Evolutionary conservation across 495 filamentous ascomycete species (phyloP).

Genomic region (Aspergillus haitiensis): DNA sequence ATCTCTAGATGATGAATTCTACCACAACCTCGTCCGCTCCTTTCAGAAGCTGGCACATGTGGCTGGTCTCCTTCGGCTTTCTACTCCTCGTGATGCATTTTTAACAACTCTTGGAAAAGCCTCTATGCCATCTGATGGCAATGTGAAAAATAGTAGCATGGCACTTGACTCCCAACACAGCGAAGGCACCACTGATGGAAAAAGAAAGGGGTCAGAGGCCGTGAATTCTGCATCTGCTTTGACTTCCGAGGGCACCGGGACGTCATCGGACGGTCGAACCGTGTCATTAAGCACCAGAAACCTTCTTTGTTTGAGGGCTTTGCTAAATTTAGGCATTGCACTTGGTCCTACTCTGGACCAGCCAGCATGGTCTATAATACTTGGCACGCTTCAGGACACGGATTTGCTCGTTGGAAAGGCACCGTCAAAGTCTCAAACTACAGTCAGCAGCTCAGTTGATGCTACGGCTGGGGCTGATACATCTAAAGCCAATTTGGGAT

Average conservation of each 20-base stretch:
- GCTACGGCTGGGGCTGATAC: conserved; percentile 42
- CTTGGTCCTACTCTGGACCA: conserved; percentile 79
- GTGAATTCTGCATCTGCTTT: conserved; percentile 22
- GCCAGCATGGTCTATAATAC: conserved; percentile 81
- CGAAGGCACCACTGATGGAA: conserved; percentile 34
- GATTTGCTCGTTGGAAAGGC: conserved; percentile 76
- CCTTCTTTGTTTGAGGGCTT: conserved; percentile 81
- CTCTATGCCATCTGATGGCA: conserved; percentile 72
- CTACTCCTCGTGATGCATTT: conserved; percentile 89
- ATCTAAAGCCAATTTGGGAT: conserved; percentile 59
- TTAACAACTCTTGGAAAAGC: conserved; percentile 91
- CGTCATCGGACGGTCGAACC: conserved; percentile 26
- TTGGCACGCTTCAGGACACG: conserved; percentile 88
- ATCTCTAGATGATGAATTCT: conserved; percentile 89
- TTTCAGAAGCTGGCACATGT: conserved; percentile 97
- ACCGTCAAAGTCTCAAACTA: conserved; percentile 35
- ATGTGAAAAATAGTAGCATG: conserved; percentile 40
- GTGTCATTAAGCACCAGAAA: conserved; percentile 80
- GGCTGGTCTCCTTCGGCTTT: conserved; percentile 78
- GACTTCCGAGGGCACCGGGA: conserved; percentile 24
- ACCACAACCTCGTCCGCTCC: conserved; percentile 85
- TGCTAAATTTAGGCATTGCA: conserved; percentile 92
- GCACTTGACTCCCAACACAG: conserved; percentile 31
- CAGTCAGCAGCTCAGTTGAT: conserved; percentile 33
- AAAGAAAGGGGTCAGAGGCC: conserved; percentile 38